Conservation (phyloP, 2,329 filamentous ascomycete genomes). For the Colletotrichum shisoi region DNA sequence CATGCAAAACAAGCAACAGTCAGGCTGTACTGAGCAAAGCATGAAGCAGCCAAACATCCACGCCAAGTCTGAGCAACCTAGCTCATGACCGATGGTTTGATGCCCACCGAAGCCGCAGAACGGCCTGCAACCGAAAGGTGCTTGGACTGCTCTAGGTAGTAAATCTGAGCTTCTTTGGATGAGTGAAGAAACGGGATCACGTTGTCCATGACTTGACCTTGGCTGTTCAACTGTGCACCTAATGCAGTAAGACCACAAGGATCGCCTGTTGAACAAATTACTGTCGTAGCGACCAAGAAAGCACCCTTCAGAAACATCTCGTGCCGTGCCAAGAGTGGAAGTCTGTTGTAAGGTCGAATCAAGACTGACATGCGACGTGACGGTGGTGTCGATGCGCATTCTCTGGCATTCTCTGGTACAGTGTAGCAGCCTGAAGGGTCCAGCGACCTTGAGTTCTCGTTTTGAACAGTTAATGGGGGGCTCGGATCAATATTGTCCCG, state of each 20-base stretch:
- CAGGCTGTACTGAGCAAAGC: constrained; percentile 11
- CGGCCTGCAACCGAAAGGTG: constrained; percentile 8
- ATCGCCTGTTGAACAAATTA: constrained; percentile 17
- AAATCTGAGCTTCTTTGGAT: constrained; percentile 32
- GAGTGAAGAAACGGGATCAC: constrained; percentile 16
- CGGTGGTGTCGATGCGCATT: neutral
- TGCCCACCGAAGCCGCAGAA: constrained; percentile 17
- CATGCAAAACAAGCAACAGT: constrained; percentile 31
- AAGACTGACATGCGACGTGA: constrained; percentile 24
- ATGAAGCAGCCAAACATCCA: constrained; percentile 15
- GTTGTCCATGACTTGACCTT: constrained; percentile 25
- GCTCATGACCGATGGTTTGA: constrained; percentile 31
- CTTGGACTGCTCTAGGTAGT: constrained; percentile 30
- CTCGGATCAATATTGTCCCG: neutral
- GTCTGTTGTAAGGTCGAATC: constrained; percentile 19
- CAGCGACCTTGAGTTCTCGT: neutral
- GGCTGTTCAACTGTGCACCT: constrained; percentile 28
- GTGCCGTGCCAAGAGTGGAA: constrained; percentile 18
- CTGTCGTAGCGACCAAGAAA: constrained; percentile 2
- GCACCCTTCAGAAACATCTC: constrained; percentile 1
- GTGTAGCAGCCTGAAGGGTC: neutral
- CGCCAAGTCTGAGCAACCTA: constrained; percentile 19
- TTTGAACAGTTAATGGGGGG: neutral
- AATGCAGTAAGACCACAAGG: constrained; percentile 32
- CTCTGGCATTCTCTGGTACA: neutral